These are phyloP conservation scores for Magnolia officinalis DNA, from an alignment of 164 flowering plant species.

Conservation along the genomic window DNA sequence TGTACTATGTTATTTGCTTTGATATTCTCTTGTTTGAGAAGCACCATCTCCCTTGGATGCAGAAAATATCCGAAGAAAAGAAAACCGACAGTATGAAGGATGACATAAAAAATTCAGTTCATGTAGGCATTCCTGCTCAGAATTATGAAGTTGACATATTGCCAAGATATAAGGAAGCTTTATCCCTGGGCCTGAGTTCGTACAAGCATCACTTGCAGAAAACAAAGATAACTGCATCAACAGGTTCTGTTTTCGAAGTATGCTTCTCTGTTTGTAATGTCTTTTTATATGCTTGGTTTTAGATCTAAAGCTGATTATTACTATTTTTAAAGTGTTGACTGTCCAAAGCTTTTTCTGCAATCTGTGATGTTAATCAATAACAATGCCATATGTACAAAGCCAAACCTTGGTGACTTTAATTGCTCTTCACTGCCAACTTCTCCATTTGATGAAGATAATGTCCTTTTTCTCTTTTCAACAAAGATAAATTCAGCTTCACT, in stretches of 20 bases:
- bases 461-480: too few species aligned
- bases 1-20: not conserved
- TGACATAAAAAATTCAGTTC: slow-evolving; percentile 3
- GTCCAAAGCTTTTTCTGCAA: too few species aligned
- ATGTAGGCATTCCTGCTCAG: slow-evolving; percentile 17
- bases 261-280: not conserved
- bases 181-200: slow-evolving; percentile 25
- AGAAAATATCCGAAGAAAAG: slow-evolving; percentile 21
- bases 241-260: slow-evolving; percentile 19
- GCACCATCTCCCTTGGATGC: not conserved
- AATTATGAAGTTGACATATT: slow-evolving; percentile 12
- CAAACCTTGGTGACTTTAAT: too few species aligned
- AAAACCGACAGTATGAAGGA: not conserved
- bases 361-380: too few species aligned
- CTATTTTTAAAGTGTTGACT: too few species aligned
- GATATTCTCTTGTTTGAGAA: not conserved
- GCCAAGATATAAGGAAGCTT: slow-evolving; percentile 30
- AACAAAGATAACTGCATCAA: slow-evolving; percentile 11
- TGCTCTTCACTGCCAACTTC: too few species aligned
- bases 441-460: too few species aligned
- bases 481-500: too few species aligned
- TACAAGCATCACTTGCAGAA: slow-evolving; percentile 22
- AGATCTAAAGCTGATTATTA: too few species aligned
- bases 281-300: too few species aligned
- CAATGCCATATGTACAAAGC: too few species aligned